These are phyloP conservation scores for Ceratobasidium sp. DNA, from an alignment of 1,284 basidiomycete species.

Conservation along the genomic window DNA sequence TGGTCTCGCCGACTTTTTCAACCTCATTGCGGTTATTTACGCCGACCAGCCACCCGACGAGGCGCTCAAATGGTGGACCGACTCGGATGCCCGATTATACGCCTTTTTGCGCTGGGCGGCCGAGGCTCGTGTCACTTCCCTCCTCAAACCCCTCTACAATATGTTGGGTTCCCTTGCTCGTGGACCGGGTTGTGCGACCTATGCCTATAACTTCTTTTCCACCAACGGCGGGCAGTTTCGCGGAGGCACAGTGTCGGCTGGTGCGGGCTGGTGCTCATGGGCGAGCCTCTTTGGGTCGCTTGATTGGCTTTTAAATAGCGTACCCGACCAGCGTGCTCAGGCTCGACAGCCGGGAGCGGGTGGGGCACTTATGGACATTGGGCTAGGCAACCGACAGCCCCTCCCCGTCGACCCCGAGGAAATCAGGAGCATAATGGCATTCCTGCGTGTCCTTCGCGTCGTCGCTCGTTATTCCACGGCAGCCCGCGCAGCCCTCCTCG, in stretches of 20 bases:
- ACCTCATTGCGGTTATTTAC: slow-evolving; percentile 83
- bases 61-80: slow-evolving; percentile 86
- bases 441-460: slow-evolving; percentile 79
- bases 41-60: slow-evolving; percentile 73
- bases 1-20: slow-evolving; percentile 84
- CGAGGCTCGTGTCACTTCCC: slow-evolving; percentile 71
- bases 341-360: slow-evolving; percentile 4
- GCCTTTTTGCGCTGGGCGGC: slow-evolving; percentile 88
- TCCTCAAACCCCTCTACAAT: slow-evolving; percentile 82
- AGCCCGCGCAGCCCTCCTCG: slow-evolving; percentile 79
- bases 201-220: slow-evolving; percentile 81
- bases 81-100: slow-evolving; percentile 67
- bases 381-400: slow-evolving; percentile 49
- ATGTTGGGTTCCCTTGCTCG: slow-evolving; percentile 87
- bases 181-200: slow-evolving; percentile 82
- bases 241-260: slow-evolving; percentile 59
- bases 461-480: slow-evolving; percentile 80
- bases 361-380: slow-evolving; percentile 8
- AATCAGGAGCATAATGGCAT: slow-evolving; percentile 78
- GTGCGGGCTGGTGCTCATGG: slow-evolving; percentile 51
- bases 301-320: slow-evolving; percentile 47
- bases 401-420: slow-evolving; percentile 73
- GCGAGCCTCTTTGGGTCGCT: slow-evolving; percentile 60
- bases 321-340: slow-evolving; percentile 32
- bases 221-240: slow-evolving; percentile 51